Base-by-base conservation (phyloP, 257 asterid genomes). In the Parsonsia alboflavescens region DNA sequence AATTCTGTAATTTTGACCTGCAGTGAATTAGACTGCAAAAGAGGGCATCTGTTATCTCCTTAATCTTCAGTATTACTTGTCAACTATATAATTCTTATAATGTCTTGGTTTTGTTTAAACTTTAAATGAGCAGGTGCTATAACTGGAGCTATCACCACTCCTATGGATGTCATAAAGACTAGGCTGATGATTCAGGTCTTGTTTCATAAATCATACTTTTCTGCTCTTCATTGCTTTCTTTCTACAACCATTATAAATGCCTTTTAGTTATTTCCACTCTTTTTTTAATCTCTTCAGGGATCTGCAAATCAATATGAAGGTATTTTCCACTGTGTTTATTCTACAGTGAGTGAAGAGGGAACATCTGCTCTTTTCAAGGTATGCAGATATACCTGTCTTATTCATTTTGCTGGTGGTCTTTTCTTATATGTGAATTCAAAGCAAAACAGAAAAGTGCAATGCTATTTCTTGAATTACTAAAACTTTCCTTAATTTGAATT, bases 181-280 rank as follows among this genome's bases (percentile, higher is more conserved):
- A 83, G 93, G 82, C 63, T 89, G 76, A 89, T 89, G 96, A 64
- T 89, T 65, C 96, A 87, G 93, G 96, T 89, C 68, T 45, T 65
- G 72, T 68, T 13, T 17, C n/a, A 30, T 0, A 7, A 44, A 17
- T 57, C 64, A 64, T 62, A 28, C 52, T 36, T 69, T 58, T 61
- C 39, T 54, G 74, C 67, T 67, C 44, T 22, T 50, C 39, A 13
- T 15, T n/a, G 30, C 66, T 53, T 30, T 6, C 66, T 53, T 30
- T 6, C 45, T 28, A 62, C 49, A 24, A 39, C 22, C 15, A 15
- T 30, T 28, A 26, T 42, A 58, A 24, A 26, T n/a, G 44, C 1
- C 68, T 46, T 49, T 61, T 45, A 6, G 41, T 62, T 76, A 50
- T 53, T 54, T 61, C 30, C 39, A n/a, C 39, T 28, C 53, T n/a